Evolutionary conservation across 176 grass and related monocot genomes (phyloP).

Genomic region (Canna indica): DNA sequence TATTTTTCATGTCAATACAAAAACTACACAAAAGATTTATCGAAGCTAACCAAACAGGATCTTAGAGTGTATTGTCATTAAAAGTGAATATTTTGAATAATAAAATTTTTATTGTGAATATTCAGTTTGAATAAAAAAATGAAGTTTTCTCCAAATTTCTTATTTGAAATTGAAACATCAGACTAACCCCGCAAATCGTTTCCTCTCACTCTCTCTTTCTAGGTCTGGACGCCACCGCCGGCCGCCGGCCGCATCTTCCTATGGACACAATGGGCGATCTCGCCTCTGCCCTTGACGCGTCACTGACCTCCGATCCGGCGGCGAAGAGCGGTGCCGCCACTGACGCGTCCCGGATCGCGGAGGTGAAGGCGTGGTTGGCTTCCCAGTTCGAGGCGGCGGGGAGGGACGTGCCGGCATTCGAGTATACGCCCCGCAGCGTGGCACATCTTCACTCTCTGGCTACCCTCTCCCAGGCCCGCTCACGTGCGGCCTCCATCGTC

Average conservation of each 20-base stretch:
- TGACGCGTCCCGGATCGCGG: constrained; percentile 39
- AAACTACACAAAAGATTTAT: too few relatives aligned
- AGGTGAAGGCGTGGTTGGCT: constrained; percentile 68
- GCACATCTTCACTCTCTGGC: constrained; percentile 56
- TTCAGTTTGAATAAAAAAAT: too few relatives aligned
- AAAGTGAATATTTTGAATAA: too few relatives aligned
- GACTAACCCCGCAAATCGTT: neutral
- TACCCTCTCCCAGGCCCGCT: constrained; percentile 55
- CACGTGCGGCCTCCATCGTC: constrained; percentile 55
- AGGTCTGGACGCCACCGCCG: neutral
- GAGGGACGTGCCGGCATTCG: constrained; percentile 40
- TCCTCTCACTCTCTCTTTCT: neutral
- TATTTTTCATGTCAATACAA: too few relatives aligned
- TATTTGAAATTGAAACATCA: too few relatives aligned
- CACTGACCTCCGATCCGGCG: constrained; percentile 15
- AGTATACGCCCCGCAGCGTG: constrained; percentile 44
- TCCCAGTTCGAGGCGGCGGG: constrained; percentile 43
- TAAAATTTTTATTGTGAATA: too few relatives aligned
- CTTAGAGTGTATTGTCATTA: too few relatives aligned
- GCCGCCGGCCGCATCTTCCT: neutral
- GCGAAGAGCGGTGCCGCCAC: neutral
- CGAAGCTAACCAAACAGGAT: too few relatives aligned
- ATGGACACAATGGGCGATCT: constrained; percentile 46
- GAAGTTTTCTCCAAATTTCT: too few relatives aligned
- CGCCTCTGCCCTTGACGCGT: constrained; percentile 37